Conservation (phyloP, 352 stramenopile genomes). For the Globisporangium middletonii region DNA sequence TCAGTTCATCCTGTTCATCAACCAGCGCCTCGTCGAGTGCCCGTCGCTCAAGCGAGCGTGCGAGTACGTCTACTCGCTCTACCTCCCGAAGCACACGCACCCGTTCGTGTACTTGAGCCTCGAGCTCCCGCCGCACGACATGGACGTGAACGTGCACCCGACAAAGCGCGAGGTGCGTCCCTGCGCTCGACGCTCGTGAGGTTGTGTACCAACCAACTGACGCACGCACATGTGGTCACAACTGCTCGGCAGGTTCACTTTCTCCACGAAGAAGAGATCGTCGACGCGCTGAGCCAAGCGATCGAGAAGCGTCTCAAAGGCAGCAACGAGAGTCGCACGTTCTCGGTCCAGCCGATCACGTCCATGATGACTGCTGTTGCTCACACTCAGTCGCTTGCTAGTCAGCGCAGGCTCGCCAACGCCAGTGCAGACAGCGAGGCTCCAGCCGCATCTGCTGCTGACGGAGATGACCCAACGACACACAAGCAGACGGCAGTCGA, state of each 20-base stretch:
- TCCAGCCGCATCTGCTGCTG: too few species aligned
- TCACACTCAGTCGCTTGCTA: slow-evolving; percentile 17
- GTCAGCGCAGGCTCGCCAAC: too few species aligned
- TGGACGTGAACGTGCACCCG: slow-evolving; percentile 99
- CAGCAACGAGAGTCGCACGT: slow-evolving; percentile 88
- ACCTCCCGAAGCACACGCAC: slow-evolving; percentile 91
- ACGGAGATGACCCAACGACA: too few species aligned
- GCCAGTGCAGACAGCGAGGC: too few species aligned
- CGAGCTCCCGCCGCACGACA: slow-evolving; percentile 86
- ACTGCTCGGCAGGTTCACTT: slow-evolving; percentile 81
- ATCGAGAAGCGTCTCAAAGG: slow-evolving; percentile 76
- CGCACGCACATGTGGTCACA: too few species aligned
- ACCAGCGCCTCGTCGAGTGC: slow-evolving; percentile 95
- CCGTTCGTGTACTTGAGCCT: slow-evolving; percentile 98
- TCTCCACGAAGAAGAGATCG: slow-evolving; percentile 93
- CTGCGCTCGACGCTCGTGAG: not conserved
- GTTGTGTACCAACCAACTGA: too few species aligned
- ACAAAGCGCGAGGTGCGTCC: slow-evolving; percentile 91
- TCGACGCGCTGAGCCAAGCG: slow-evolving; percentile 74
- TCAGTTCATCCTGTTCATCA: slow-evolving; percentile 96
- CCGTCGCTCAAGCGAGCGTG: slow-evolving; percentile 88
- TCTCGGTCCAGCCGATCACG: slow-evolving; percentile 86
- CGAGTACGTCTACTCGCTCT: slow-evolving; percentile 93
- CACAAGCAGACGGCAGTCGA: too few species aligned
- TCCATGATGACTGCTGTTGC: slow-evolving; percentile 32